Evolutionary conservation across 768 basidiomycete genomes (phyloP).

Genomic region (Favolaschia claudopus): DNA sequence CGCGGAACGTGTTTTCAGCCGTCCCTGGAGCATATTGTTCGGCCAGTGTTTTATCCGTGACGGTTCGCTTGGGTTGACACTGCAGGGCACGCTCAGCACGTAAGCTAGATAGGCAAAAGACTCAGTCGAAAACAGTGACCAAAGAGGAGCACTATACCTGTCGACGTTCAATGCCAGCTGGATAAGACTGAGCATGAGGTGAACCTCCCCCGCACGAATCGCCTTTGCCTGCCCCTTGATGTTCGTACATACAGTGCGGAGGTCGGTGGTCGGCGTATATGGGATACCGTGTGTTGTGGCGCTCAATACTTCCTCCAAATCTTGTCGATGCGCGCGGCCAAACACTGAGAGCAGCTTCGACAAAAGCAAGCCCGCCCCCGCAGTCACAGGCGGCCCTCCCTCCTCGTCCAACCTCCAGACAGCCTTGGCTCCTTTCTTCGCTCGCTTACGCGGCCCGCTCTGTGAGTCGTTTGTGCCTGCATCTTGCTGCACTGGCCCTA

Average conservation of each 20-base stretch:
- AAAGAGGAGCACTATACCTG: background rate
- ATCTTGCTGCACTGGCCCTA: no score
- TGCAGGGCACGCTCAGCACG: background rate
- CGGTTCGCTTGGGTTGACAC: background rate
- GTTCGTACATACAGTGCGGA: no score
- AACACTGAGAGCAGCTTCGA: background rate
- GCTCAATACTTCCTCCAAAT: background rate
- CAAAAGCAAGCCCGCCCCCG: background rate
- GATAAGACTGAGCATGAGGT: background rate
- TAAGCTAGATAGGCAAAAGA: background rate
- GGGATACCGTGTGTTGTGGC: no score
- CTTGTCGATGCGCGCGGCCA: background rate
- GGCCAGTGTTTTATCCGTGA: background rate
- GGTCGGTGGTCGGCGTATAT: no score
- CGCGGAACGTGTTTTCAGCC: background rate
- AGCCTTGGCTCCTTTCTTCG: no score
- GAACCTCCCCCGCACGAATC: background rate
- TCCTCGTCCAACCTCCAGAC: conserved; percentile 15
- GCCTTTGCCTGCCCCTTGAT: no score
- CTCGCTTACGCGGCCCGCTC: no score
- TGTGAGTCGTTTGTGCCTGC: no score
- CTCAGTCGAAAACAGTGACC: background rate
- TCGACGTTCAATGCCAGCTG: background rate
- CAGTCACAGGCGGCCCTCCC: background rate
- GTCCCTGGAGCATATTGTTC: background rate